Conservation (phyloP, 1,139 yeast genomes). For the Blastobotrys ciferrii region DNA sequence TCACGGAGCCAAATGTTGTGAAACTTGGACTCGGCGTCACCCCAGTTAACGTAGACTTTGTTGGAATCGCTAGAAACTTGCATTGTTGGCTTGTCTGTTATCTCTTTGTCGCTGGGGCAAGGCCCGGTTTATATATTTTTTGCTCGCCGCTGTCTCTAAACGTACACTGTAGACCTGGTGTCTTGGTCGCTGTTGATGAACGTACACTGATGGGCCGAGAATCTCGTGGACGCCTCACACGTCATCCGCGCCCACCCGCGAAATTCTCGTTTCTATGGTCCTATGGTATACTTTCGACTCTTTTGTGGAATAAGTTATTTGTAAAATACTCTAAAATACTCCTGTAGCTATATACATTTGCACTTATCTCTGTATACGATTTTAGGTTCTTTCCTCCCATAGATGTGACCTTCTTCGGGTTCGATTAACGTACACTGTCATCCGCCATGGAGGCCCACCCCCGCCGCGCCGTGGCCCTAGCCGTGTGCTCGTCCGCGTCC, state of each 20-base stretch:
- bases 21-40: constrained; percentile 31
- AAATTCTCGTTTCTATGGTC: neutral
- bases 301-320: no score
- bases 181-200: neutral
- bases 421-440: no score
- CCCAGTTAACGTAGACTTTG: constrained; percentile 35
- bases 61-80: constrained; percentile 23
- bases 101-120: neutral
- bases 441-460: no score
- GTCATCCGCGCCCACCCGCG: neutral
- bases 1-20: constrained; percentile 71
- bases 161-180: constrained; percentile 11
- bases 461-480: no score
- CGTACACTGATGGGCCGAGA: constrained; percentile 1
- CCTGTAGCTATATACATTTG: no score
- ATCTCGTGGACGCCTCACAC: neutral
- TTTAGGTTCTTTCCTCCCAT: no score
- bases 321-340: no score
- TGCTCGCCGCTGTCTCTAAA: constrained; percentile 8
- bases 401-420: no score
- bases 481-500: no score
- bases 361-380: no score
- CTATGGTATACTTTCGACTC: no score
- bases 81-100: neutral
- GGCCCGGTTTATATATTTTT: constrained; percentile 1